Evolutionary conservation across 2,329 filamentous ascomycete genomes (phyloP).

Genomic region (Cadophora luteo-olivacea): DNA sequence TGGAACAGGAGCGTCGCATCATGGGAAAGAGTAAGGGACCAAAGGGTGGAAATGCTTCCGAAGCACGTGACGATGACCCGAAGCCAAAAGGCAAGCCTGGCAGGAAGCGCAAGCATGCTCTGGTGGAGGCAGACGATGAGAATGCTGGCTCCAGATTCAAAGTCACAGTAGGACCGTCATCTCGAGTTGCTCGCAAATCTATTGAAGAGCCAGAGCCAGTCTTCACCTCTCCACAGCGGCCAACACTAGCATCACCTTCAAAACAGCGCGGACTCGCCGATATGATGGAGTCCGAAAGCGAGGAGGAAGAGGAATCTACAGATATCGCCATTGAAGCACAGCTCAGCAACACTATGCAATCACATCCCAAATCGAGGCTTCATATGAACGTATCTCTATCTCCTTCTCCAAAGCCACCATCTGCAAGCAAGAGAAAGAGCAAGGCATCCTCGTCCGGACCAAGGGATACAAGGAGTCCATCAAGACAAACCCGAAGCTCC

Average conservation of each 20-base stretch:
- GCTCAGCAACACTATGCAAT: constrained; percentile 4
- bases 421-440: not conserved
- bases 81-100: constrained; percentile 22
- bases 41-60: constrained; percentile 9
- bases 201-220: constrained; percentile 12
- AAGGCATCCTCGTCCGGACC: not conserved
- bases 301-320: constrained; percentile 26
- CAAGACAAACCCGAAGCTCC: constrained; percentile 1
- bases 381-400: not conserved
- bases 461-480: constrained; percentile 6
- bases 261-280: constrained; percentile 30
- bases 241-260: constrained; percentile 35
- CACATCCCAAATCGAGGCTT: not conserved
- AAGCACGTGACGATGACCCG: not conserved
- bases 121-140: constrained; percentile 4
- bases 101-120: constrained; percentile 19
- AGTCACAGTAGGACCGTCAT: not conserved
- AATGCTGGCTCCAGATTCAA: not conserved
- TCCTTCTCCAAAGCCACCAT: constrained; percentile 3
- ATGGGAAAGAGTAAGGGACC: constrained; percentile 20
- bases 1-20: constrained; percentile 17
- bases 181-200: constrained; percentile 6
- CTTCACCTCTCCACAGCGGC: constrained; percentile 30
- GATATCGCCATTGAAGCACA: constrained; percentile 18
- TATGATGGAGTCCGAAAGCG: constrained; percentile 27